These are phyloP conservation scores for Eucalyptus sideroxylon DNA, from an alignment of 345 rosid species.

Conservation along the genomic window DNA sequence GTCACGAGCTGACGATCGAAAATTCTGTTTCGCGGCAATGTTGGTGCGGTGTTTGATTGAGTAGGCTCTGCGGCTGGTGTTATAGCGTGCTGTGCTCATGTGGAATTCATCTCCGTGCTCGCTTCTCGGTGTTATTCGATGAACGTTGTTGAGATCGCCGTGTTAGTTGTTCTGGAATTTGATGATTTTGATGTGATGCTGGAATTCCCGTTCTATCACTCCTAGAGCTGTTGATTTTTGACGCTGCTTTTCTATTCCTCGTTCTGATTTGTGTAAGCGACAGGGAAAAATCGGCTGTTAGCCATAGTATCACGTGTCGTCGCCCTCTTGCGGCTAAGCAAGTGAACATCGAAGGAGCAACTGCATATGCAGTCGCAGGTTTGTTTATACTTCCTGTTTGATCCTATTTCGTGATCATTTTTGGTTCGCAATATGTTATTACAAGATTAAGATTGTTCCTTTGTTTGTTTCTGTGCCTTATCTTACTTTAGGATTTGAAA, in stretches of 20 bases:
- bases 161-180: not conserved
- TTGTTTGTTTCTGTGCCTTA: not conserved
- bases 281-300: constrained; percentile 78
- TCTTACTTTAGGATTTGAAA: not conserved
- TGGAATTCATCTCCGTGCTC: not conserved
- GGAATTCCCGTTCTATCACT: not conserved
- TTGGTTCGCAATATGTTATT: not conserved
- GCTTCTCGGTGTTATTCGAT: not conserved
- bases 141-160: not conserved
- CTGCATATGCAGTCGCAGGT: constrained; percentile 74
- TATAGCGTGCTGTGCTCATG: not conserved
- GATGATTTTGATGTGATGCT: not conserved
- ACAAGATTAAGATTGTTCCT: not conserved
- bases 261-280: not conserved
- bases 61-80: not conserved
- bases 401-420: not conserved
- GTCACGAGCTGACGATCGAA: not conserved
- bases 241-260: not conserved
- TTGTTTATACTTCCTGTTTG: not conserved
- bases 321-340: constrained; percentile 43
- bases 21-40: not conserved
- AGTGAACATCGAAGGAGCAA: constrained; percentile 55
- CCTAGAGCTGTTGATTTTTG: not conserved
- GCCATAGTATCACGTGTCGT: constrained; percentile 75
- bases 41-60: not conserved